These are phyloP conservation scores for Beauveria brongniartii DNA, from an alignment of 2,329 filamentous ascomycete species.

Conservation along the genomic window DNA sequence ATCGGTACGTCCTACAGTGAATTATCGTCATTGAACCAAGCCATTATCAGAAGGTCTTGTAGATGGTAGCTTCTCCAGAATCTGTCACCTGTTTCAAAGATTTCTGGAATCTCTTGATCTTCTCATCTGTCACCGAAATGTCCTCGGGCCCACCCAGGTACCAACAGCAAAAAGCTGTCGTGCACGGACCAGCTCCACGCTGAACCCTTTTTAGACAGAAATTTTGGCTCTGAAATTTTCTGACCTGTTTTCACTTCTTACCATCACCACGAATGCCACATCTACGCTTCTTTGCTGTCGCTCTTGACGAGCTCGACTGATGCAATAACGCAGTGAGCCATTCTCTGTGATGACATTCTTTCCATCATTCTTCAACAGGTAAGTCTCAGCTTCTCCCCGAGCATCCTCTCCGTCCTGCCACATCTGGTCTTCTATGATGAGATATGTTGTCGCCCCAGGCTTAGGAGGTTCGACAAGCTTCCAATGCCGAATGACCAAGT, in stretches of 20 bases:
- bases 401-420: neutral
- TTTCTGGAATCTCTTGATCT: no score
- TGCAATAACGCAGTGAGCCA: neutral
- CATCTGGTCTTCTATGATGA: constrained; percentile 31
- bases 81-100: no score
- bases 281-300: neutral
- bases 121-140: no score
- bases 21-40: no score
- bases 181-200: constrained; percentile 8
- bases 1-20: no score
- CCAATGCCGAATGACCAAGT: constrained; percentile 42
- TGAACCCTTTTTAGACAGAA: neutral
- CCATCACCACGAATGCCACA: neutral
- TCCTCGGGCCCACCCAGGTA: neutral
- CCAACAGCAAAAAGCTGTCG: neutral
- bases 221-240: constrained; percentile 7
- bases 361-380: neutral
- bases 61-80: no score
- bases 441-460: constrained; percentile 42
- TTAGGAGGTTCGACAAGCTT: constrained; percentile 41
- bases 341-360: neutral
- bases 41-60: no score
- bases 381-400: neutral
- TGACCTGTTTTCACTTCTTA: neutral
- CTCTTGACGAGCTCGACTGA: neutral